Evolutionary conservation across 2,329 filamentous ascomycete species (phyloP).

Genomic region (Beauveria rudraprayagi): DNA sequence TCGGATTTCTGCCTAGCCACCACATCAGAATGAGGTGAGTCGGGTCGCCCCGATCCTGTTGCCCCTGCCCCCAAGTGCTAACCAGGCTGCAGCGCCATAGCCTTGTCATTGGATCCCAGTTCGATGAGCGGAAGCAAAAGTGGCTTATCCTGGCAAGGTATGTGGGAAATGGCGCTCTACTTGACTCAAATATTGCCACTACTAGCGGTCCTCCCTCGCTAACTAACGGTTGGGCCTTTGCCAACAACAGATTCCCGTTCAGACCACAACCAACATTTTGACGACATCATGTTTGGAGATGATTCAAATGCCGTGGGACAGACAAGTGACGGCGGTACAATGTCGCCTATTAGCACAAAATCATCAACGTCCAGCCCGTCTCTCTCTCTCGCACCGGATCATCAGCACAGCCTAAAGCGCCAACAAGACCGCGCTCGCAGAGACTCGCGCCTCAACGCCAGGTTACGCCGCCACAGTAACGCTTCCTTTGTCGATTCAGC

Average conservation of each 20-base stretch:
- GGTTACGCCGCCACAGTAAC: constrained; percentile 44
- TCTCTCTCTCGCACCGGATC: constrained; percentile 46
- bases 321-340: neutral
- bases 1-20: neutral
- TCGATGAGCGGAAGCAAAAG: constrained; percentile 9
- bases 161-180: constrained; percentile 6
- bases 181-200: neutral
- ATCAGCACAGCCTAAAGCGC: constrained; percentile 54
- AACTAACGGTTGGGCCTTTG: constrained; percentile 4
- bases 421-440: constrained; percentile 52
- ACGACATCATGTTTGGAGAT: constrained; percentile 5
- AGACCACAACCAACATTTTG: neutral
- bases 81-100: constrained; percentile 9
- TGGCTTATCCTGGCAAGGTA: constrained; percentile 10
- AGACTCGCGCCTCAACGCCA: constrained; percentile 45
- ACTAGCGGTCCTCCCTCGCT: constrained; percentile 1
- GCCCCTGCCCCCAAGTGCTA: constrained; percentile 1
- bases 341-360: constrained; percentile 20
- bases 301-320: neutral
- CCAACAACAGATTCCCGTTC: neutral
- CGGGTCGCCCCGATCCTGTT: neutral
- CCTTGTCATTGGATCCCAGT: constrained; percentile 9
- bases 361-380: constrained; percentile 52
- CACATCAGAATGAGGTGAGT: constrained; percentile 5
- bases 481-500: constrained; percentile 32